Conservation (phyloP, 805 yeast species). For the Wickerhamomyces xylosicus region DNA sequence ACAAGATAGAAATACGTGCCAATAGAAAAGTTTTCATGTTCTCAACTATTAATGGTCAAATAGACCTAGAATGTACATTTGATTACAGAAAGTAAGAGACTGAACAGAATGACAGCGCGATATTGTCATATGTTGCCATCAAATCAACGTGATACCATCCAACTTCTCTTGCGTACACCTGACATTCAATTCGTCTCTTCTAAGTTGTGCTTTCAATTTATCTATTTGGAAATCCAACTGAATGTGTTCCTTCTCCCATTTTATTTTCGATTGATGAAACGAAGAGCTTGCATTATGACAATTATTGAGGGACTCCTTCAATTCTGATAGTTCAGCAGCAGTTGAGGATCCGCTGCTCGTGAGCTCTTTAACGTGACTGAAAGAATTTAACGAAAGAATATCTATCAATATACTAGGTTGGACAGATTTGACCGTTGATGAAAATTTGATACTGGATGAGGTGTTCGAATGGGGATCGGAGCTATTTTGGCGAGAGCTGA, state of each 20-base stretch:
- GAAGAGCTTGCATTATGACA: not conserved
- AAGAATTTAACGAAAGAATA: not conserved
- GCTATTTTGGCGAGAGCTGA: not conserved
- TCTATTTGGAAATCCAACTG: conserved; percentile 18
- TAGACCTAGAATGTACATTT: no score
- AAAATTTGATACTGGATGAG: not conserved
- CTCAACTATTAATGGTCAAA: no score
- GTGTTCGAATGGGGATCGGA: not conserved
- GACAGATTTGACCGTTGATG: not conserved
- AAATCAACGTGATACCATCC: conserved; percentile 18
- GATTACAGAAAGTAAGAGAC: no score
- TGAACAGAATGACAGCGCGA: no score
- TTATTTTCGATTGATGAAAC: not conserved
- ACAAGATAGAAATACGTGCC: no score
- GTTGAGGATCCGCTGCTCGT: not conserved
- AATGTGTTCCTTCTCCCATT: not conserved
- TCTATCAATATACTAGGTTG: not conserved
- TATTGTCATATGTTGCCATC: no score
- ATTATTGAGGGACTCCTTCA: not conserved
- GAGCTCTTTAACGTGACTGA: not conserved
- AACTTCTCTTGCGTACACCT: conserved; percentile 25
- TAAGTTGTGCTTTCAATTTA: conserved; percentile 18
- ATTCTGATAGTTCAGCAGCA: not conserved
- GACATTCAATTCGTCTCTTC: conserved; percentile 23
- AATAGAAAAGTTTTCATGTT: no score